These are phyloP conservation scores for Salix koriyanagi DNA, from an alignment of 345 rosid species.

Conservation along the genomic window DNA sequence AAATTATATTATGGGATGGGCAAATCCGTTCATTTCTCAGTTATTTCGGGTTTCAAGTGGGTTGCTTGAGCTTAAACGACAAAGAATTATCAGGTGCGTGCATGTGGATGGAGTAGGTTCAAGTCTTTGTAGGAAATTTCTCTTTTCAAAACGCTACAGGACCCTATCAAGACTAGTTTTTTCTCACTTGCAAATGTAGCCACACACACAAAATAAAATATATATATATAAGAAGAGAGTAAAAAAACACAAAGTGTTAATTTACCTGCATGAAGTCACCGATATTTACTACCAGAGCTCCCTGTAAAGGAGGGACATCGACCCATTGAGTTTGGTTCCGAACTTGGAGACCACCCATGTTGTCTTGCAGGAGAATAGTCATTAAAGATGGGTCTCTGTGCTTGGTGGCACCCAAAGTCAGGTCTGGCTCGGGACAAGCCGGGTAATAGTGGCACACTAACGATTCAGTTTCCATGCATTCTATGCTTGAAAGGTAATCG, in stretches of 20 bases:
- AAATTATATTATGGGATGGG: not conserved
- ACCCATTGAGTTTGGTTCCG: constrained; percentile 40
- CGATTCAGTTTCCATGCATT: constrained; percentile 45
- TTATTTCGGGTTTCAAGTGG: not conserved
- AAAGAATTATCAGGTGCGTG: not conserved
- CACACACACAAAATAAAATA: too few species aligned
- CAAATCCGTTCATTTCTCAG: not conserved
- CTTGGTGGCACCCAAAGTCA: constrained; percentile 39
- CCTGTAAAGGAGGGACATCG: constrained; percentile 34
- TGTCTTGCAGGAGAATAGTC: constrained; percentile 47
- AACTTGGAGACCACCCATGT: constrained; percentile 44
- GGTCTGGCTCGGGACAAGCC: constrained; percentile 46
- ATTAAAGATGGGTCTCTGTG: constrained; percentile 48
- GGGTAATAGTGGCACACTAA: constrained; percentile 50
- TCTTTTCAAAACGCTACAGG: not conserved
- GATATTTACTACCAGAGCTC: constrained; percentile 40
- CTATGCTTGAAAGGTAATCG: constrained; percentile 32
- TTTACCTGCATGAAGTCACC: constrained; percentile 54
- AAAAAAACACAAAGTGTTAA: not conserved
- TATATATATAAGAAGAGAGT: too few species aligned
- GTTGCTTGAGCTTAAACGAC: not conserved
- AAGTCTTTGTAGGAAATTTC: not conserved
- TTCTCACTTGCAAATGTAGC: not conserved
- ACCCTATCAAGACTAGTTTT: not conserved
- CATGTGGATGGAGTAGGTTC: not conserved